Conservation (phyloP, 2,329 filamentous ascomycete species). For the Claviceps pusilla region DNA sequence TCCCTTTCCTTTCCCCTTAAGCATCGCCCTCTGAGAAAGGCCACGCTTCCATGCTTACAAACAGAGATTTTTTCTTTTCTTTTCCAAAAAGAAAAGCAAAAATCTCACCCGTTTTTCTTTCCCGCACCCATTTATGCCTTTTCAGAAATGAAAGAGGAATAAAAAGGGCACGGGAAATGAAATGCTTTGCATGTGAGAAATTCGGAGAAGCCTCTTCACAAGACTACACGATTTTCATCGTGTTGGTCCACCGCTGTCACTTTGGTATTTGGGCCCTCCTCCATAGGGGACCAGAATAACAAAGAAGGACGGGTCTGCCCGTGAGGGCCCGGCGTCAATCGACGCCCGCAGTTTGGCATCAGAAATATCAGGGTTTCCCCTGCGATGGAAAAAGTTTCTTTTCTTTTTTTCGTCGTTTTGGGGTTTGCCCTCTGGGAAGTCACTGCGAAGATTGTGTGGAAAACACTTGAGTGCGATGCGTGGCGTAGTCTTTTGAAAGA, state of each 20-base stretch:
- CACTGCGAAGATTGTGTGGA: conserved; percentile 12
- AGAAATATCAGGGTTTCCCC: conserved; percentile 10
- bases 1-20: conserved; percentile 5
- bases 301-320: conserved; percentile 11
- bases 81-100: not conserved
- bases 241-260: conserved; percentile 7
- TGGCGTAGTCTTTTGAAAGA: conserved; percentile 7
- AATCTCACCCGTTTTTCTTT: too few relatives aligned
- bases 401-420: not conserved
- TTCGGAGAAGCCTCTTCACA: conserved; percentile 12
- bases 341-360: conserved; percentile 12
- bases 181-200: conserved; percentile 11
- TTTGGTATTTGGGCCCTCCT: not conserved
- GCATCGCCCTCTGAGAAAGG: conserved; percentile 12
- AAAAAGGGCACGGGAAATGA: not conserved
- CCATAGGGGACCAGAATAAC: not conserved
- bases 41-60: conserved; percentile 13
- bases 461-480: conserved; percentile 14
- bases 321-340: conserved; percentile 11
- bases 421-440: conserved; percentile 10
- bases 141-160: not conserved
- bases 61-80: conserved; percentile 7
- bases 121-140: too few relatives aligned
- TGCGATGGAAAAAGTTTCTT: not conserved
- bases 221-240: not conserved